A percentile compares a stretch with the other conserved stretches of the same genome.
phyloP scores from a whole-genome alignment of 2,329 filamentous ascomycete species.

The Rutstroemia sp. region DNA sequence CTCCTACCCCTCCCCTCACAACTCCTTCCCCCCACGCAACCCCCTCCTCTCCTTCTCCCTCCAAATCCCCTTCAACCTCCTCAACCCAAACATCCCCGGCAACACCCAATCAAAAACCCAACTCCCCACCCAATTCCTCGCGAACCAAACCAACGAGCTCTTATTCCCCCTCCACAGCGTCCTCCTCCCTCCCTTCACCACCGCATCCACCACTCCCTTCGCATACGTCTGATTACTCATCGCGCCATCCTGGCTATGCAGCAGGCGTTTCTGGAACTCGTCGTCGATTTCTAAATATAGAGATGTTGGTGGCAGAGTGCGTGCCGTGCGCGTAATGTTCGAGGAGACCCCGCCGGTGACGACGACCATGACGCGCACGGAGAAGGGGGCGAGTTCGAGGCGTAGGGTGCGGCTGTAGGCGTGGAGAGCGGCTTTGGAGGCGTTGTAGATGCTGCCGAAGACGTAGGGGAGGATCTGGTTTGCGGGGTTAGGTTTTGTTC shows the following conservation, averaged over 20 bases:
- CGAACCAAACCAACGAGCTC: conserved; percentile 16
- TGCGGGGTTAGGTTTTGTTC: background rate
- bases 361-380: conserved; percentile 22
- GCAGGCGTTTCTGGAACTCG: conserved; percentile 16
- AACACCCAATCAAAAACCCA: conserved; percentile 24
- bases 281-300: conserved; percentile 20
- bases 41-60: background rate
- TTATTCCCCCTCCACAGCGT: conserved; percentile 22
- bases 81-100: conserved; percentile 23
- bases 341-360: conserved; percentile 22
- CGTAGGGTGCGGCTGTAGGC: conserved; percentile 19
- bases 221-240: conserved; percentile 22
- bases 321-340: conserved; percentile 16
- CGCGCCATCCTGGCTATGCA: conserved; percentile 20
- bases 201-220: conserved; percentile 21
- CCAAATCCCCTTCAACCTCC: conserved; percentile 9
- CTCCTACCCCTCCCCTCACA: too few relatives aligned
- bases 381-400: conserved; percentile 24
- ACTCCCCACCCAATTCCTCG: conserved; percentile 15
- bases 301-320: conserved; percentile 13
- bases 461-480: conserved; percentile 67
- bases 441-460: conserved; percentile 85
- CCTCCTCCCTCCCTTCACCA: conserved; percentile 14
- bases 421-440: conserved; percentile 68
- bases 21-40: too few relatives aligned